These are phyloP conservation scores for Metschnikowia lochheadii DNA, from an alignment of 805 yeast species.

Conservation along the genomic window DNA sequence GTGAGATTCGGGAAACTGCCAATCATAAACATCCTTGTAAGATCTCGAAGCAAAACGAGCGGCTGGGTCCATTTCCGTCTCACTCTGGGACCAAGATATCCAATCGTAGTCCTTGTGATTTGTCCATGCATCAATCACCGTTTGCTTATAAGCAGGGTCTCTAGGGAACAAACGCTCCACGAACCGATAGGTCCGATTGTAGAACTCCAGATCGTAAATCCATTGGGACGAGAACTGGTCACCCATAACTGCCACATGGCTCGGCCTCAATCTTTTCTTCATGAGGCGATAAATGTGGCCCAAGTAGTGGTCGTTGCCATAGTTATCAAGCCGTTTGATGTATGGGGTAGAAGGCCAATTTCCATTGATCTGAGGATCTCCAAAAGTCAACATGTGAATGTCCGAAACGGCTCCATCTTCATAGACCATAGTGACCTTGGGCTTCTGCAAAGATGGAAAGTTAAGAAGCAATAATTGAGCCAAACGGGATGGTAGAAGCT, in stretches of 20 bases:
- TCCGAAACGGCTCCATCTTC: conserved; percentile 31
- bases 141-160: conserved; percentile 46
- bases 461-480: conserved; percentile 18
- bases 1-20: conserved; percentile 43
- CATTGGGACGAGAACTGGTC: conserved; percentile 93
- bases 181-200: conserved; percentile 70
- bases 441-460: conserved; percentile 20
- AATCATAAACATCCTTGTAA: conserved; percentile 59
- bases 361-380: conserved; percentile 97
- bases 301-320: conserved; percentile 83
- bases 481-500: conserved; percentile 12
- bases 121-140: conserved; percentile 44
- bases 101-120: conserved; percentile 56
- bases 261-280: conserved; percentile 62
- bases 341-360: conserved; percentile 68
- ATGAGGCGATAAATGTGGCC: conserved; percentile 77
- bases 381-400: conserved; percentile 74
- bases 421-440: conserved; percentile 5
- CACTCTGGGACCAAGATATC: conserved; percentile 43
- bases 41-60: conserved; percentile 34
- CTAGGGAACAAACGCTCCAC: conserved; percentile 65
- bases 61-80: conserved; percentile 31
- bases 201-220: conserved; percentile 86
- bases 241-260: conserved; percentile 86
- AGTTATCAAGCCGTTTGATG: conserved; percentile 73